Conservation (phyloP, 2,329 filamentous ascomycete species). For the Didymella lethalis region DNA sequence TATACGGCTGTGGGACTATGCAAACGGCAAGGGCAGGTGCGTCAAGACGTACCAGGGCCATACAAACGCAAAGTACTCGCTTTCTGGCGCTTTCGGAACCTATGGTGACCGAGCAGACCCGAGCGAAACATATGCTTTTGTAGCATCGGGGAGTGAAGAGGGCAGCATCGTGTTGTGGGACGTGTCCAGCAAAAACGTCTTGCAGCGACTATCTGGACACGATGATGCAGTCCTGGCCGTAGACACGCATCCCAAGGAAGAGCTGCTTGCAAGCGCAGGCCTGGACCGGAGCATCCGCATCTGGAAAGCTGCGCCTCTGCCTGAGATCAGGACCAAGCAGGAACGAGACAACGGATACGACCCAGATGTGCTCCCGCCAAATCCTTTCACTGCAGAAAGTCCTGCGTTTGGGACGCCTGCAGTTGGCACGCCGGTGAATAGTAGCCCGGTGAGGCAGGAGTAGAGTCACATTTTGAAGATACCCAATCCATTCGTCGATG, state of each 20-base stretch:
- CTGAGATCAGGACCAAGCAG: background rate
- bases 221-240: conserved; percentile 67
- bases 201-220: conserved; percentile 70
- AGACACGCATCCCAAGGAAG: conserved; percentile 63
- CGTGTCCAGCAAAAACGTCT: conserved; percentile 76
- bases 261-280: conserved; percentile 68
- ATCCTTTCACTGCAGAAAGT: conserved; percentile 28
- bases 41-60: conserved; percentile 99
- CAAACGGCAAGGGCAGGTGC: conserved; percentile 84
- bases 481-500: conserved; percentile 1
- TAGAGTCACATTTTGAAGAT: conserved; percentile 6
- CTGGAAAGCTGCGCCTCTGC: conserved; percentile 13
- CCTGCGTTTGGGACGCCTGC: conserved; percentile 13
- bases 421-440: conserved; percentile 12
- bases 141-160: conserved; percentile 87
- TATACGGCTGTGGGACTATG: conserved; percentile 93
- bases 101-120: conserved; percentile 54
- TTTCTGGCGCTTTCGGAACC: conserved; percentile 83
- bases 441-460: conserved; percentile 12
- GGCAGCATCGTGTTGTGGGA: conserved; percentile 89
- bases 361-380: conserved; percentile 31
- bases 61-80: conserved; percentile 80
- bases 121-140: conserved; percentile 63
- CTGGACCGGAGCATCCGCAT: conserved; percentile 37
- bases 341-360: conserved; percentile 28